phyloP scores from a whole-genome alignment of 352 stramenopile genomes.

The Pythium phragmitis region DNA sequence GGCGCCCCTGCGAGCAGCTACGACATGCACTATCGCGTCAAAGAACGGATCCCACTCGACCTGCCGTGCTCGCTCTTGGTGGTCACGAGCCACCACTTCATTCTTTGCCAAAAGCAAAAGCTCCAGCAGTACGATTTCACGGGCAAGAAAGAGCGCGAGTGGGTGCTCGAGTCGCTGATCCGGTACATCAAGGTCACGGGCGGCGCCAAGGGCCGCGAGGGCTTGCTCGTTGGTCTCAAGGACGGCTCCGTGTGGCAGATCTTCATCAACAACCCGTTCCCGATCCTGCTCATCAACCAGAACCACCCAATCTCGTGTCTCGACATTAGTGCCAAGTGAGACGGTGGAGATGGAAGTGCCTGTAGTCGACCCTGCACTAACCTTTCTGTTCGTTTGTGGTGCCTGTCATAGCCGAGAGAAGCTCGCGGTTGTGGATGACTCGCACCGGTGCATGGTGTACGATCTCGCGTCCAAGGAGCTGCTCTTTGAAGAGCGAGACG shows the following conservation, averaged over 20 bases:
- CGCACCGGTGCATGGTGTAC: constrained; percentile 89
- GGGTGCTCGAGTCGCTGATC: constrained; percentile 87
- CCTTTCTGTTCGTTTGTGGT: background rate
- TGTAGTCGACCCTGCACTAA: background rate
- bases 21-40: constrained; percentile 93
- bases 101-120: constrained; percentile 92
- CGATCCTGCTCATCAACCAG: constrained; percentile 90
- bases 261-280: constrained; percentile 95
- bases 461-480: constrained; percentile 90
- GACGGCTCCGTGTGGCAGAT: constrained; percentile 91
- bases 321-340: constrained; percentile 83
- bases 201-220: constrained; percentile 86
- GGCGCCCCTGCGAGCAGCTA: constrained; percentile 50
- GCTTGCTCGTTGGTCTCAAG: constrained; percentile 91
- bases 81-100: constrained; percentile 90
- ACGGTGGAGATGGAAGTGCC: background rate
- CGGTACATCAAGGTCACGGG: constrained; percentile 92
- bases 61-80: constrained; percentile 87
- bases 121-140: constrained; percentile 92
- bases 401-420: constrained; percentile 62
- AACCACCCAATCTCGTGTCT: constrained; percentile 85
- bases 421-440: constrained; percentile 90
- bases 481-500: constrained; percentile 82
- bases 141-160: constrained; percentile 84
- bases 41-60: constrained; percentile 85